Evolutionary conservation across 2,329 filamentous ascomycete species (phyloP), one percentile per base, ranked within the genome.

Genomic region (Ramularia endophylla): DNA sequence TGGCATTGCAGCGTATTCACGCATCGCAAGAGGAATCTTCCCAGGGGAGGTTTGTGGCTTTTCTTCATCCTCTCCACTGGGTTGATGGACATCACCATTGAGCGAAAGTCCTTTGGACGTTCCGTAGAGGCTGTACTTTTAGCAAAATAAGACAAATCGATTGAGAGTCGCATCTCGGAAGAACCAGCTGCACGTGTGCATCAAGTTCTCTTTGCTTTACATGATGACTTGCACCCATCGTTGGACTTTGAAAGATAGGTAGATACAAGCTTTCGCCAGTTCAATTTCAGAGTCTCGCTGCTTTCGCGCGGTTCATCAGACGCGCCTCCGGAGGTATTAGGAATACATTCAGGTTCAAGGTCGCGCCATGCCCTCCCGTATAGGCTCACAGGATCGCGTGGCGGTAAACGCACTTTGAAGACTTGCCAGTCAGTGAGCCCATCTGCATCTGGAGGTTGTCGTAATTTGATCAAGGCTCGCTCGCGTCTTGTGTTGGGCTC

Each of bases 241-340:
- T 44, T 18, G 19, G 27, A 30, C n/a, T 30, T 29, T 33, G 36
- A 29, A 31, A 32, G 29, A n/a, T 41, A 41, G 11, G 27, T 36
- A 9, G 22, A 20, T 15, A 41, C 5, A 12, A 41, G n/a, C 32
- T 36, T 36, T 27, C 27, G 33, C 39, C 39, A 41, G 20, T 41
- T 32, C 31, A 36, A 17, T 25, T 35, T n/a, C 22, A 41, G 29
- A 7, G 35, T 13, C 2, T 41, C 39, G n/a, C 20, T 31, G 3
- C 30, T 32, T 5, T 32, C 30, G 11, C 12, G 8, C 30, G 15
- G 18, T 9, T 32, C 30, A 8, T 32, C 30, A 8, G 16, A 32
- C 18, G 15, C 18, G 16, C 32, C 32, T 5, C 17, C 13, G 17
- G 17, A 13, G 2, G 16, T 20, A 34, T 18, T n/a, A 20, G 12